Percentiles rank a stretch among this genome's conserved stretches.
phyloP scores from a whole-genome alignment of 306 rosid genomes.

The Quercus variabilis region DNA sequence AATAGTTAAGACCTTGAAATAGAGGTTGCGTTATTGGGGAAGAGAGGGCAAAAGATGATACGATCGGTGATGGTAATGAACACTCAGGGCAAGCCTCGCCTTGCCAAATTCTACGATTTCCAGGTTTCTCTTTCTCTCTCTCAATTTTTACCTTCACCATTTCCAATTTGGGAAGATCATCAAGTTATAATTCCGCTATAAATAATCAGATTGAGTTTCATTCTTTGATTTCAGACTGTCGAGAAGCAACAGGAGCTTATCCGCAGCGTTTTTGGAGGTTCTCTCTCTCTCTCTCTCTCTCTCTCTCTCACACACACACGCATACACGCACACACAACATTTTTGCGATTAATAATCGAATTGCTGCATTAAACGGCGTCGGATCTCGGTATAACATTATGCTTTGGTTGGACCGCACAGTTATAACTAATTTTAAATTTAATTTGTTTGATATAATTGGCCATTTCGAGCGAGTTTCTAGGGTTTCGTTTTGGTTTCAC shows the following conservation, averaged over 20 bases:
- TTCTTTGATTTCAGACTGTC: conserved; percentile 59
- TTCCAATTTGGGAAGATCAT: background rate
- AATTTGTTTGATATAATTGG: background rate
- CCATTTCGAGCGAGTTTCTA: background rate
- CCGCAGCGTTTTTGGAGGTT: conserved; percentile 85
- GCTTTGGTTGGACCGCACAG: background rate
- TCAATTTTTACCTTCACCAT: background rate
- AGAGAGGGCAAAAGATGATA: conserved; percentile 47
- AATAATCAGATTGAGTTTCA: conserved; percentile 6
- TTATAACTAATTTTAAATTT: background rate
- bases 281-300: conserved; percentile 10
- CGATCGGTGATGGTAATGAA: conserved; percentile 81
- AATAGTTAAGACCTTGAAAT: too few relatives aligned
- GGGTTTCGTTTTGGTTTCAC: background rate
- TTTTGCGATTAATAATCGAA: background rate
- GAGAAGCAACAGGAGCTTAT: conserved; percentile 87
- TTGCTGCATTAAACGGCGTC: background rate
- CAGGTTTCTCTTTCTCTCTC: conserved; percentile 43
- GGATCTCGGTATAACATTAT: background rate
- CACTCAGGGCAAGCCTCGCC: conserved; percentile 93
- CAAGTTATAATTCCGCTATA: background rate
- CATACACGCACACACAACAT: background rate
- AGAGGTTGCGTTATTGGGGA: too few relatives aligned
- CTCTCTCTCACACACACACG: background rate
- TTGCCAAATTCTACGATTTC: conserved; percentile 79